Conservation (phyloP, 495 filamentous ascomycete genomes). For the Letharia columbiana region DNA sequence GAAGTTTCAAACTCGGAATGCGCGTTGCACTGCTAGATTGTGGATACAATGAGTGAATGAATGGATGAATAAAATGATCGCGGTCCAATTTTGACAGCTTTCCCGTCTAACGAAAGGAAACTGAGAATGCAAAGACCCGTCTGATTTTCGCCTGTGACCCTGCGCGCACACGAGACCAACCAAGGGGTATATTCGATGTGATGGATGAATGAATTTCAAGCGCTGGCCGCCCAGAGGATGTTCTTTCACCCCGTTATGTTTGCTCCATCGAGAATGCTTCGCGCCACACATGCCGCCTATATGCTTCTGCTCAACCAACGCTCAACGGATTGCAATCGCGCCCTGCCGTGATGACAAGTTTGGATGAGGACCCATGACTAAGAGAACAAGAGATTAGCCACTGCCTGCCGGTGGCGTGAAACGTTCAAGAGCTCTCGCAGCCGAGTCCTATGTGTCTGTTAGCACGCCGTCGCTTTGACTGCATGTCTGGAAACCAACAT, state of each 20-base stretch:
- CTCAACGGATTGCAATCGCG: not conserved
- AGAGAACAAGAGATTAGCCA: constrained; percentile 4
- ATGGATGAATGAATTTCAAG: not conserved
- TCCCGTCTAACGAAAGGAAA: not conserved
- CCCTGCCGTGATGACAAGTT: not conserved
- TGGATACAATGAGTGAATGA: not conserved
- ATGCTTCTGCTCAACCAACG: not conserved
- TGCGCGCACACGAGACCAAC: not conserved
- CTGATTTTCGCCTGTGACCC: not conserved
- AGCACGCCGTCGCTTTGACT: not conserved
- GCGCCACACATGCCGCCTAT: not conserved
- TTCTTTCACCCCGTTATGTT: not conserved
- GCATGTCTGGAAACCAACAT: not conserved
- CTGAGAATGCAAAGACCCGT: not conserved
- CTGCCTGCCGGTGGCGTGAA: not conserved
- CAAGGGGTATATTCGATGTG: constrained; percentile 4
- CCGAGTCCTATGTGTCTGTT: not conserved
- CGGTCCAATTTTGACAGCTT: not conserved
- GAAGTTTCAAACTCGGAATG: not conserved
- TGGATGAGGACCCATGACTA: constrained; percentile 6
- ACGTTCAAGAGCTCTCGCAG: not conserved
- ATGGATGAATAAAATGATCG: not conserved
- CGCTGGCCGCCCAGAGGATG: constrained; percentile 5
- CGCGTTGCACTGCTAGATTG: not conserved
- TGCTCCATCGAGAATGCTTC: not conserved